Evolutionary conservation across 2,329 filamentous ascomycete genomes (phyloP), one percentile per base, ranked within the genome.

Genomic region (Dendryphion nanum): DNA sequence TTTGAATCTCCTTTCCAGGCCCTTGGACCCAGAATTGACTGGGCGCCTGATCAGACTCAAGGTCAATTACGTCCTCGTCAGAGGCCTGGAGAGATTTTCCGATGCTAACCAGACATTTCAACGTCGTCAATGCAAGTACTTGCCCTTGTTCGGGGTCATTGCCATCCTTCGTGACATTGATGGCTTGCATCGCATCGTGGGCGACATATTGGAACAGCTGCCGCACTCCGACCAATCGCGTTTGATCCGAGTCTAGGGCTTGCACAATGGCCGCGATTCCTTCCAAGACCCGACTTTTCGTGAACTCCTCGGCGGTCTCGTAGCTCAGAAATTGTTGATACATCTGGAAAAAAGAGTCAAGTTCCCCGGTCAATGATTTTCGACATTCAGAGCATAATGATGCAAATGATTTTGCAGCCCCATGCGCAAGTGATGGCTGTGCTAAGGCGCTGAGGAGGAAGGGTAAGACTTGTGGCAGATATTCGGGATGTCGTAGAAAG

Each of bases 231-330:
- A 60, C 60, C 2, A 78, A 62, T 45, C 81, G 81, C 13, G 71
- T 68, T 16, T 70, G 65, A 33, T 83, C 75, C 2, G 79, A 74
- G 1, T 78, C 68, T 7, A 88, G 72, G 6, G 85, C 85, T 63
- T 93, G 86, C 19, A 89, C 77, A 30, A 93, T 82, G 6, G 81
- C 82, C 6, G 86, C 79, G 47, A 93, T 86, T 2, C 81, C 86
- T 28, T 84, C 81, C 4, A 89, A 73, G 1, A 91, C 78, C 50
- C 80, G 81, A 55, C 90, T 86, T 54, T 86, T 86, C 1, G 82
- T 82, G 37, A 82, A 69, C 26, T 78, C 78, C 45, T 90, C 85
- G 7, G 86, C 70, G 6, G 76, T 77, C n/a, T 69, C 68, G 35
- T 73, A 73, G 16, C 66, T 66, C n/a, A 78, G 70, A 35, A 90